These are phyloP conservation scores for Teratosphaeria viscida DNA, from an alignment of 2,329 filamentous ascomycete genomes.

Conservation along the genomic window DNA sequence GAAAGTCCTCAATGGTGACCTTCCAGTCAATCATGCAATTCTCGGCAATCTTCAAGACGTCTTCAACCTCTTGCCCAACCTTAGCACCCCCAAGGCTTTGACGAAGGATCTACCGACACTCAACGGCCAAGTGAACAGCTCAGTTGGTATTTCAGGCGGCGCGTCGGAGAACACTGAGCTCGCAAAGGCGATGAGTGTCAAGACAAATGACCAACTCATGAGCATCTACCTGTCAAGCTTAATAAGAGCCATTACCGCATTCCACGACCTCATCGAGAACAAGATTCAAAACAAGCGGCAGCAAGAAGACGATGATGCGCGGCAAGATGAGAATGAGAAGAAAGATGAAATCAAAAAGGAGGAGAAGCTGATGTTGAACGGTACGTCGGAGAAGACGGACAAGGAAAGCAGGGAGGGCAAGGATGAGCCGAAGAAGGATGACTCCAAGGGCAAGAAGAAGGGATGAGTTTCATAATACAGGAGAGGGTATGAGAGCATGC, in stretches of 20 bases:
- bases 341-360: slow-evolving; percentile 53
- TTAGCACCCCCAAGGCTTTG: slow-evolving; percentile 66
- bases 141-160: slow-evolving; percentile 40
- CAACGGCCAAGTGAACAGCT: slow-evolving; percentile 43
- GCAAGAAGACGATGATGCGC: slow-evolving; percentile 83
- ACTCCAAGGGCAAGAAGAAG: slow-evolving; percentile 45
- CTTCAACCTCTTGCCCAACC: slow-evolving; percentile 94
- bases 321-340: slow-evolving; percentile 55
- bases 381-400: slow-evolving; percentile 38
- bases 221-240: slow-evolving; percentile 93
- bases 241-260: slow-evolving; percentile 94
- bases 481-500: slow-evolving; percentile 17
- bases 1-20: slow-evolving; percentile 84
- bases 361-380: slow-evolving; percentile 53
- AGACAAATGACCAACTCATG: slow-evolving; percentile 99
- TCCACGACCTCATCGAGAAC: slow-evolving; percentile 98
- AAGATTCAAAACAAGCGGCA: slow-evolving; percentile 99
- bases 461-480: slow-evolving; percentile 24
- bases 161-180: slow-evolving; percentile 66
- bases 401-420: slow-evolving; percentile 39
- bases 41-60: slow-evolving; percentile 98
- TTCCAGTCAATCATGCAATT: slow-evolving; percentile 95
- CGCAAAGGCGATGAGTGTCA: slow-evolving; percentile 93
- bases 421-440: slow-evolving; percentile 29
- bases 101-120: slow-evolving; percentile 51